Evolutionary conservation across 176 grass and related monocot species (phyloP), one percentile per base, ranked within the genome.

Genomic region (Carex scoparia): DNA sequence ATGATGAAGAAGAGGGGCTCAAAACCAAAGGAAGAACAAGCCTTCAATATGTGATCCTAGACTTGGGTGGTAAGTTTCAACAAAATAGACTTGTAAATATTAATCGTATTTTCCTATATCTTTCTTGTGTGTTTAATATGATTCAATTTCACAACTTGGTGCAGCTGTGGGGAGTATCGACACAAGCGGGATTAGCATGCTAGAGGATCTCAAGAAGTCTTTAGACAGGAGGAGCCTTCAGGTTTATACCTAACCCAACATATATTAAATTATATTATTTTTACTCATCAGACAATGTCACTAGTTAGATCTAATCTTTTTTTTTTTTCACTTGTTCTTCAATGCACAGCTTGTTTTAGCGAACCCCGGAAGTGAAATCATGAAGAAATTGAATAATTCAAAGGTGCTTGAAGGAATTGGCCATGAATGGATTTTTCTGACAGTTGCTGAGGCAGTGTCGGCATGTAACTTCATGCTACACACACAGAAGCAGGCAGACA

Each of bases 101-200:
- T 19, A 18, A 71, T 62, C 10, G 32, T 54, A 57, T 37, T 30
- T 48, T 37, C 10, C 16, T 54, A 68, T 2, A 80, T 15, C 58
- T 66, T 40, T 74, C 30, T 60, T 79, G 19, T 54, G 8, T 60
- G 1, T 18, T 61, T 61, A 56, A 56, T 23, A 35, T 70, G 44
- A 51, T 58, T 61, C 56, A 55, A 38, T 61, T 51, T 84, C 0
- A 18, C 46, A 16, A 83, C 7, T 78, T 40, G 54, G 13, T 53
- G 65, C 93, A 99, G 92, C 94, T 51, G 90, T 94, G 5, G 86
- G 77, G 12, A 88, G 87, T 76, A 97, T 97, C n/a, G 92, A 94
- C 86, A 88, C 86, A 2, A 92, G 89, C 48, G 94, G 92, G 6
- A 91, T 90, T 4, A 88, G 76, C 63, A 91, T 97, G 90, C 18